Evolutionary conservation across 345 rosid genomes (phyloP).

Genomic region (Brassica carinata): DNA sequence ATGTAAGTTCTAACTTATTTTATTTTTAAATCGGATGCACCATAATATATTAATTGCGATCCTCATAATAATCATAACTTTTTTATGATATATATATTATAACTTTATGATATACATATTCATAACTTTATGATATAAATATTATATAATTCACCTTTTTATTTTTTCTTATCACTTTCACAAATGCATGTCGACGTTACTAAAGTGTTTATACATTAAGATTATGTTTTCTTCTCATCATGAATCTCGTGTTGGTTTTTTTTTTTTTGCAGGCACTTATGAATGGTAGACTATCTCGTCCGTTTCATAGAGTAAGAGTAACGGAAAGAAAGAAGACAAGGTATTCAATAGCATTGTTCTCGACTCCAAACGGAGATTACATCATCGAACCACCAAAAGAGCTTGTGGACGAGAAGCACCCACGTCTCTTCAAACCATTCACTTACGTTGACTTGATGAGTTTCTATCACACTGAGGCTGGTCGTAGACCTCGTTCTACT

Average conservation of each 20-base stretch:
- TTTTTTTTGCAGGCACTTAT: not conserved
- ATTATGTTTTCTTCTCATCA: not conserved
- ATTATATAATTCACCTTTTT: too few relatives aligned
- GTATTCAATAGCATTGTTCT: slow-evolving; percentile 21
- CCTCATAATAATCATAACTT: not conserved
- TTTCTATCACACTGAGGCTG: slow-evolving; percentile 18
- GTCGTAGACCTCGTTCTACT: slow-evolving; percentile 1
- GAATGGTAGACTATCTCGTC: slow-evolving; percentile 21
- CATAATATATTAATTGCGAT: not conserved
- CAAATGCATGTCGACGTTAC: not conserved
- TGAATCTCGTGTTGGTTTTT: not conserved
- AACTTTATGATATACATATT: too few relatives aligned
- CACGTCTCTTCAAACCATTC: slow-evolving; percentile 24
- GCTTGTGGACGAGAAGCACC: slow-evolving; percentile 32
- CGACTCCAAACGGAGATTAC: slow-evolving; percentile 4
- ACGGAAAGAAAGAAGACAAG: slow-evolving; percentile 22
- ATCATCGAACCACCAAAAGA: slow-evolving; percentile 20
- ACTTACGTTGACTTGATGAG: not conserved
- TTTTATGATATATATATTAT: too few relatives aligned
- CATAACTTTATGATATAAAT: too few relatives aligned
- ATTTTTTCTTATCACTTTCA: not conserved
- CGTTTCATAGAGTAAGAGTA: slow-evolving; percentile 29
- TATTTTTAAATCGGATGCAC: not conserved
- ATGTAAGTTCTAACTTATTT: slow-evolving; percentile 35
- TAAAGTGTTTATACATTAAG: not conserved